These are phyloP conservation scores for Macrophomina tecta DNA, from an alignment of 2,329 filamentous ascomycete genomes.

Conservation along the genomic window DNA sequence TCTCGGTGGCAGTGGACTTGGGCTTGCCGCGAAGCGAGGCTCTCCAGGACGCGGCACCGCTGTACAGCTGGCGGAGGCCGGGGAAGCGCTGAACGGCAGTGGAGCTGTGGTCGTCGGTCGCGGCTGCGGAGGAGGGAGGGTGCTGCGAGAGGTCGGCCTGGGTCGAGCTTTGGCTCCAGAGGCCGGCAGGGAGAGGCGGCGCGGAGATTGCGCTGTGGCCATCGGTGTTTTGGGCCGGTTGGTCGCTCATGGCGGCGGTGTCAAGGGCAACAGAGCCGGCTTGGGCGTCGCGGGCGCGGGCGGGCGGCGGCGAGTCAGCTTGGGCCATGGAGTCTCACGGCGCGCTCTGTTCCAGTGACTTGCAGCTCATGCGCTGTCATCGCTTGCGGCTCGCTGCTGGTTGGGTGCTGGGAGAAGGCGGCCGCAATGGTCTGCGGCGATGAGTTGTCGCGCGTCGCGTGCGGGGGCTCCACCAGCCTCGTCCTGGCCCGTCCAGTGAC, in stretches of 20 bases:
- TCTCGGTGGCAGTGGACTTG: constrained; percentile 46
- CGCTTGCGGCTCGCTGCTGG: constrained; percentile 22
- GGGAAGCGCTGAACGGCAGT: constrained; percentile 10
- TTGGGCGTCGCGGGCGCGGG: background rate
- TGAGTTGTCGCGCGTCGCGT: constrained; percentile 21
- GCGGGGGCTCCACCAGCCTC: constrained; percentile 1
- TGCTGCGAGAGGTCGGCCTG: background rate
- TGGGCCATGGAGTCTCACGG: constrained; percentile 21
- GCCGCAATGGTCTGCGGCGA: constrained; percentile 4
- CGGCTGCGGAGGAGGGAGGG: background rate
- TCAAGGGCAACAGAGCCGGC: background rate
- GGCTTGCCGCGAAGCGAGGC: constrained; percentile 27
- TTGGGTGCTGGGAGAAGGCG: constrained; percentile 10
- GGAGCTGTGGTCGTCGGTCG: background rate
- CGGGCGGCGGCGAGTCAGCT: constrained; percentile 19
- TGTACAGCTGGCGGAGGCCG: constrained; percentile 27
- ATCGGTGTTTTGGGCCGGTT: constrained; percentile 13
- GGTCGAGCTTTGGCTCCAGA: background rate
- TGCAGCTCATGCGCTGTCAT: constrained; percentile 24
- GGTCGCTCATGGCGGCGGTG: constrained; percentile 11
- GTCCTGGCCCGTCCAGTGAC: background rate
- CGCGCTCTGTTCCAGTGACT: constrained; percentile 22
- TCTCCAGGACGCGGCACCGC: constrained; percentile 22
- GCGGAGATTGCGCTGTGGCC: background rate
- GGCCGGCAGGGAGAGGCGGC: background rate